phyloP scores from a whole-genome alignment of 129 eudicot species.

The Glebionis coronaria region DNA sequence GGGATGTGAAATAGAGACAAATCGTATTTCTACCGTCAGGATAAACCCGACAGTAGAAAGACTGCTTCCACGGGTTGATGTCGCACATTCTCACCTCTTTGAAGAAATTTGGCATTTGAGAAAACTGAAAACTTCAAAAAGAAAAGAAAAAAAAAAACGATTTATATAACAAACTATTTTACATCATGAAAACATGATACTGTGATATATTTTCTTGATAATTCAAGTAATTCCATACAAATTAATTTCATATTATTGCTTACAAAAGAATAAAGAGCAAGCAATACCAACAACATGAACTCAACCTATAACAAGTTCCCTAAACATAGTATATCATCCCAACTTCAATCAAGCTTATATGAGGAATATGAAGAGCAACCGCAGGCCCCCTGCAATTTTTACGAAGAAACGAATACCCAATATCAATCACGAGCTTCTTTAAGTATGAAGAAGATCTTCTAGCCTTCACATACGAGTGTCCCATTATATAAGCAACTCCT shows the following conservation, averaged over 20 bases:
- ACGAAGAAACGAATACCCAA: slow-evolving; percentile 81
- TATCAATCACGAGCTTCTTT: slow-evolving; percentile 73
- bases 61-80: too few relatives aligned
- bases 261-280: slow-evolving; percentile 25
- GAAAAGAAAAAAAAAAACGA: too few relatives aligned
- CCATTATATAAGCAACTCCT: slow-evolving; percentile 94
- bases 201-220: slow-evolving; percentile 1
- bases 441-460: slow-evolving; percentile 69
- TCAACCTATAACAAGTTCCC: slow-evolving; percentile 3
- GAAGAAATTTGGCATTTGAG: too few relatives aligned
- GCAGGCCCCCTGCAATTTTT: slow-evolving; percentile 92
- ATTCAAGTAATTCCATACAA: slow-evolving; percentile 16
- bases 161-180: too few relatives aligned
- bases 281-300: slow-evolving; percentile 13
- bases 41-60: too few relatives aligned
- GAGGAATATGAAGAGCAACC: slow-evolving; percentile 94
- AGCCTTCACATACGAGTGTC: slow-evolving; percentile 92
- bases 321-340: slow-evolving; percentile 95
- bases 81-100: too few relatives aligned
- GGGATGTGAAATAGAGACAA: too few relatives aligned
- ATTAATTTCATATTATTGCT: slow-evolving; percentile 28
- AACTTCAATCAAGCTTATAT: slow-evolving; percentile 93
- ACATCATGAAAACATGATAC: background rate
- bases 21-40: too few relatives aligned
- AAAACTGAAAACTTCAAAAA: too few relatives aligned